Conservation (phyloP, 1,284 basidiomycete species). For the Coriolopsis trogii region DNA sequence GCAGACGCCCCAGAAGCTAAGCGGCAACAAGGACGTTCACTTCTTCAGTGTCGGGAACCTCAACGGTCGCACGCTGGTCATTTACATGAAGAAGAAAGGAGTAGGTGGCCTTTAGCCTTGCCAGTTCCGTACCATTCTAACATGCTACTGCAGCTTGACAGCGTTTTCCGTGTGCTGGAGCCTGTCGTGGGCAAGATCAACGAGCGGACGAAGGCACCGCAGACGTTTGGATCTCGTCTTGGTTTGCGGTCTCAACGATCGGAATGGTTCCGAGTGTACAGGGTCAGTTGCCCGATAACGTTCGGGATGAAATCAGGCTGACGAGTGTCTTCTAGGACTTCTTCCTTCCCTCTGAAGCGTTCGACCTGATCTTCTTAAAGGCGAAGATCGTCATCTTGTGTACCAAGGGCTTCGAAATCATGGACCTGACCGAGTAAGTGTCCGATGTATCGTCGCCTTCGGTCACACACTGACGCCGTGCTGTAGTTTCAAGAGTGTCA, state of each 20-base stretch:
- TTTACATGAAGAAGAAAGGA: constrained; percentile 96
- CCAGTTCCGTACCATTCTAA: neutral
- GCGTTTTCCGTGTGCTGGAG: constrained; percentile 92
- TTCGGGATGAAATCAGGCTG: neutral
- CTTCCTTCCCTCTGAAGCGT: constrained; percentile 89
- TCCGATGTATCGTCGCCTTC: neutral
- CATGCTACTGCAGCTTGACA: constrained; percentile 62
- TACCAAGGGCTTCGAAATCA: constrained; percentile 95
- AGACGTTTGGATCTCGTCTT: constrained; percentile 70
- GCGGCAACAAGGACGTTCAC: constrained; percentile 87
- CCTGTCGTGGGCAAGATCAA: constrained; percentile 87
- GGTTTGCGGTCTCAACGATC: constrained; percentile 76
- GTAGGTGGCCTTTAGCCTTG: constrained; percentile 46
- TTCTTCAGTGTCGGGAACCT: constrained; percentile 94
- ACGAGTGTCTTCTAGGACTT: constrained; percentile 63
- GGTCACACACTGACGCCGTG: neutral
- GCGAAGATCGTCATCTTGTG: constrained; percentile 91
- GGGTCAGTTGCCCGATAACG: constrained; percentile 46
- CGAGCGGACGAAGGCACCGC: constrained; percentile 68
- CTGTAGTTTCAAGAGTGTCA: constrained; percentile 81
- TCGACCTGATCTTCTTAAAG: constrained; percentile 88
- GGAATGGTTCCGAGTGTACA: constrained; percentile 92
- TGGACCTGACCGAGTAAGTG: constrained; percentile 87
- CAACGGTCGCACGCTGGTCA: constrained; percentile 83
- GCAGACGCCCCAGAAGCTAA: constrained; percentile 85